A percentile compares a stretch with the other conserved stretches of the same genome.
These are phyloP conservation scores for Candida broadrunensis DNA, from an alignment of 805 yeast species.

Conservation along the genomic window DNA sequence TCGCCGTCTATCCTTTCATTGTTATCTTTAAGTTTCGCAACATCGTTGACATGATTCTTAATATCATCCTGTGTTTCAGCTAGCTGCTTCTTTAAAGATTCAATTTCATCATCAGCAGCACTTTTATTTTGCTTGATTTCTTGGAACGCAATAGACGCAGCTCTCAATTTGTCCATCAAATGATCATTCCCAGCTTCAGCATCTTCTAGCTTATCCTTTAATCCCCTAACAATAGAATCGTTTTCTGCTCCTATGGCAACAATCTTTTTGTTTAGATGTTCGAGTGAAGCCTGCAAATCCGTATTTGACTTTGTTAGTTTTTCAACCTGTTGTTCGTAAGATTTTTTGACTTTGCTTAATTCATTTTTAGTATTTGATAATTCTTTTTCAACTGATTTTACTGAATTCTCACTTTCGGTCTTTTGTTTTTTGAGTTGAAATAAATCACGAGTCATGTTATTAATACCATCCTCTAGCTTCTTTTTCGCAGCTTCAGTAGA, in stretches of 20 bases:
- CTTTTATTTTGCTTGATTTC: slow-evolving; percentile 19
- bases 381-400: slow-evolving; percentile 44
- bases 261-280: slow-evolving; percentile 11
- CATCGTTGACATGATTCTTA: slow-evolving; percentile 8
- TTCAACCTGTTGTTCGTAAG: slow-evolving; percentile 16
- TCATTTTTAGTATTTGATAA: slow-evolving; percentile 24
- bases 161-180: slow-evolving; percentile 39
- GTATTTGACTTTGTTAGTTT: slow-evolving; percentile 20
- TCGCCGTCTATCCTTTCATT: slow-evolving; percentile 1
- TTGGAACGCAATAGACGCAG: slow-evolving; percentile 36
- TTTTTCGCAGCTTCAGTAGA: slow-evolving; percentile 43
- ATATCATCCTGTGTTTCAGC: slow-evolving; percentile 12
- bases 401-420: slow-evolving; percentile 44
- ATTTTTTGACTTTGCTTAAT: slow-evolving; percentile 28
- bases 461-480: slow-evolving; percentile 81
- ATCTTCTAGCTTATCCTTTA: slow-evolving; percentile 22
- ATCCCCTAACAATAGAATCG: slow-evolving; percentile 15
- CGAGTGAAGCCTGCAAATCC: slow-evolving; percentile 20
- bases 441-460: slow-evolving; percentile 84
- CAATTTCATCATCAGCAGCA: slow-evolving; percentile 12
- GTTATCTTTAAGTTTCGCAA: slow-evolving; percentile 4
- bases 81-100: slow-evolving; percentile 11
- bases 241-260: slow-evolving; percentile 16
- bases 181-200: slow-evolving; percentile 30
- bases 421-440: slow-evolving; percentile 62